Percentiles rank a stretch among this genome's conserved stretches.
Evolutionary conservation across 2,329 filamentous ascomycete genomes (phyloP).

Genomic region (Xylaria multiplex): DNA sequence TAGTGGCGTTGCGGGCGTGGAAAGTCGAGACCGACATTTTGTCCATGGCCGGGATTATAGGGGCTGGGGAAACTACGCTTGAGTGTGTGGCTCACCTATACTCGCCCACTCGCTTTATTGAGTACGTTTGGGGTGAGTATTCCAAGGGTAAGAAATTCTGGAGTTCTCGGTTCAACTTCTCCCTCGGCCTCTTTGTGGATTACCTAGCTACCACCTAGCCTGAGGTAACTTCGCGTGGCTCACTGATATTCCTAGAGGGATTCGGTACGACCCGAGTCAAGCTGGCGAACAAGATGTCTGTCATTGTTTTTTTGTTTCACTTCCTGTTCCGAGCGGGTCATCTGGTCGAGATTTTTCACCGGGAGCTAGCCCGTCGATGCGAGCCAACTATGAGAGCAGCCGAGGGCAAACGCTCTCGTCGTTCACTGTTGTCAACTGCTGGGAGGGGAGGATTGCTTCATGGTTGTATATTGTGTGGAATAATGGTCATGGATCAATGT

Average conservation of each 20-base stretch:
- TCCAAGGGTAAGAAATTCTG: background rate
- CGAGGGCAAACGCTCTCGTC: background rate
- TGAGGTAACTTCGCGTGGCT: background rate
- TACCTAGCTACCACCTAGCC: background rate
- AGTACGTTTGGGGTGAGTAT: background rate
- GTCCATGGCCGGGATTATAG: background rate
- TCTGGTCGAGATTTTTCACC: background rate
- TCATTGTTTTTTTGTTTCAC: background rate
- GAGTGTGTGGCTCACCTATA: background rate
- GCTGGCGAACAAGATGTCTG: background rate
- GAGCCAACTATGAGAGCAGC: background rate
- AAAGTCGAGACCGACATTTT: background rate
- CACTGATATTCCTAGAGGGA: background rate
- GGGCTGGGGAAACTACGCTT: slow-evolving; percentile 6
- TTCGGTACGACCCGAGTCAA: background rate
- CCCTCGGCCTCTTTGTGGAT: background rate
- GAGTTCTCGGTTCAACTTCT: background rate
- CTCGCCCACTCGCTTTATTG: background rate
- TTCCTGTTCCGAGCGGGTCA: background rate
- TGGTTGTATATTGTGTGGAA: background rate
- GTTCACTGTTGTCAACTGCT: background rate
- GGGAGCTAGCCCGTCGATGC: background rate
- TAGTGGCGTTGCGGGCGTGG: slow-evolving; percentile 24
- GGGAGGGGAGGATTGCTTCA: background rate
- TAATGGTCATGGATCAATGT: no score